A percentile compares a stretch with the other conserved stretches of the same genome.
Conservation (phyloP, 495 filamentous ascomycete genomes). For the Filosporella fistucella region DNA sequence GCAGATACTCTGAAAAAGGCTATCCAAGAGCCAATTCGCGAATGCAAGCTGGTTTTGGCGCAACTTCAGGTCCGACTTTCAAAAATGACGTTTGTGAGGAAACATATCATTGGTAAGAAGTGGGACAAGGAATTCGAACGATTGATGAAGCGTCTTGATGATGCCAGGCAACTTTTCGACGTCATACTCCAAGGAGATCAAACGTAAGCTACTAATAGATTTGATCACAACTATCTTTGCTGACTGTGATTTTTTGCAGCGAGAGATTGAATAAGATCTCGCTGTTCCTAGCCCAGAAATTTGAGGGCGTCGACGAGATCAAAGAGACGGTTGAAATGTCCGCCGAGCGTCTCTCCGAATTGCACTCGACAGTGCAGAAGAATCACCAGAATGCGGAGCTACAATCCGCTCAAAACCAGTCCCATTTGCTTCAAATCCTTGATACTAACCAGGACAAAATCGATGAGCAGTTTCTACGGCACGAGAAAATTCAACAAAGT, state of each 20-base stretch:
- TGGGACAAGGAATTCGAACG: constrained; percentile 3
- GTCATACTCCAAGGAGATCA: constrained; percentile 8
- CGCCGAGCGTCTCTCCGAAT: neutral
- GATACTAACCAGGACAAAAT: neutral
- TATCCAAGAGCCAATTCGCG: neutral
- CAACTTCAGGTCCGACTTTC: neutral
- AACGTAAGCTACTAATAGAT: neutral
- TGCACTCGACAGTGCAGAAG: neutral
- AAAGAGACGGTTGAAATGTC: too few relatives aligned
- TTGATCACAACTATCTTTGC: neutral
- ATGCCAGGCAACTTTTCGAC: constrained; percentile 4
- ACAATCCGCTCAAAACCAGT: constrained; percentile 1
- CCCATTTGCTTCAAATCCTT: neutral
- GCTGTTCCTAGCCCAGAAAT: neutral
- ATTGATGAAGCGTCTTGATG: neutral
- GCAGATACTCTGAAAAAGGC: neutral
- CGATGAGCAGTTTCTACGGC: too few relatives aligned
- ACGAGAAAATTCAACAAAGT: neutral
- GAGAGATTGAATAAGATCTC: constrained; percentile 4
- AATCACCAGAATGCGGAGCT: neutral
- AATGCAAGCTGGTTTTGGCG: neutral
- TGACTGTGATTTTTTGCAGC: neutral
- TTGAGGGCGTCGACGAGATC: neutral
- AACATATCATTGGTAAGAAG: constrained; percentile 2
- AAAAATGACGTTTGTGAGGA: constrained; percentile 3